Base-by-base conservation (phyloP, 768 basidiomycete genomes). In the Pleurotus tuber-regium region DNA sequence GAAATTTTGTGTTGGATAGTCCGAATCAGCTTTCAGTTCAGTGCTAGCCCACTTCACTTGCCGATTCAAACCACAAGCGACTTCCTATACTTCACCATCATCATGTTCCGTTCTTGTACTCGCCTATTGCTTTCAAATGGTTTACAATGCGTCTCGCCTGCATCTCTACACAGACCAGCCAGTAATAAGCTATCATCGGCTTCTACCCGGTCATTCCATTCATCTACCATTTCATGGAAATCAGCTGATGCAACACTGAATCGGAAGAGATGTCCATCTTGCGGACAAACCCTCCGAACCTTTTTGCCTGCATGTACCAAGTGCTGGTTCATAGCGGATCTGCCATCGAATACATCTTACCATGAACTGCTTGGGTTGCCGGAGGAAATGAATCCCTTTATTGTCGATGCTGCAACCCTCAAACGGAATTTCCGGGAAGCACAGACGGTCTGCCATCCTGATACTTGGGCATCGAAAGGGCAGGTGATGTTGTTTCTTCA, bases 391-490 rank as follows among this genome's bases (percentile, higher is more conserved):
- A 89, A 89, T 62, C 85, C 85, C 6, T 96, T 92, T 67, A 66
- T 74, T 12, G 68, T 98, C 36, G 83, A 93, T 62, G 59, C 76
- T 12, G 59, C 67, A 1, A 69, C 76, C 16, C 69, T 97, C 53
- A 86, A 83, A 64, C 70, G 72, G 29, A 76, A 78, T 24, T 95
- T 92, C 64, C 71, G 87, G 28, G 70, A 77, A 40, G 80, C 87
- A 2, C 94, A 96, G 62, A 75, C 82, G 18, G 70, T 81, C 18
- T 84, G 90, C 46, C 94, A 98, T 71, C 94, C 94, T 0, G 94
- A 98, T 64, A 76, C 83, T 10, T 96, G 89, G 87, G 78, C 83
- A 28, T 78, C 82, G 25, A 77, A 80, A 61, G 82, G 83, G 51
- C 66, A 77, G 54, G 89, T 87, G 67, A 61, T 66, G 69, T 18